Percentiles rank a stretch among this genome's conserved stretches.
Conservation (phyloP, 306 rosid species). For the Begonia masoniana region DNA sequence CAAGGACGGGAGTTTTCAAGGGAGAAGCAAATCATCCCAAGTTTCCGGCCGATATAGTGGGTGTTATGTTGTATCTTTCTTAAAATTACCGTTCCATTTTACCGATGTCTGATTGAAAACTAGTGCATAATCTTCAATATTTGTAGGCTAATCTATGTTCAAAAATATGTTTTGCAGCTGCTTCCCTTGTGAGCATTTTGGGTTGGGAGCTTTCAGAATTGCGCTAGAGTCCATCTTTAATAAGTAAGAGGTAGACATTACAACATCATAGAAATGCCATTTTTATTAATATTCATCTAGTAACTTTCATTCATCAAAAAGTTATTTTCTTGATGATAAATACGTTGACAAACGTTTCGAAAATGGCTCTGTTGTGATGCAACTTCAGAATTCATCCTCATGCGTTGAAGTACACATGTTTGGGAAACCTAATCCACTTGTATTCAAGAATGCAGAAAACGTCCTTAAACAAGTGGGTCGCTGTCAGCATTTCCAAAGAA, state of each 20-base stretch:
- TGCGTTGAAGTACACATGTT: conserved; percentile 52
- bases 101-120: background rate
- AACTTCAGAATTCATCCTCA: conserved; percentile 43
- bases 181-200: conserved; percentile 86
- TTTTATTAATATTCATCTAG: too few species aligned
- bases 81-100: background rate
- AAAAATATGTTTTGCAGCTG: conserved; percentile 27
- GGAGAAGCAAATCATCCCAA: conserved; percentile 61
- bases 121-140: background rate
- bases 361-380: background rate
- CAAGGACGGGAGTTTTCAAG: conserved; percentile 85
- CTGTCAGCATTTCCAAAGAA: conserved; percentile 30
- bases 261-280: background rate
- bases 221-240: conserved; percentile 83
- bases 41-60: conserved; percentile 27
- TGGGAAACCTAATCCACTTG: conserved; percentile 79
- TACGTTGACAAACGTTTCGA: too few species aligned
- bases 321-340: too few species aligned
- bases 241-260: conserved; percentile 32
- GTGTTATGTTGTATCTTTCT: background rate
- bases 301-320: too few species aligned
- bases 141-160: background rate
- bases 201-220: conserved; percentile 96
- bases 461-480: conserved; percentile 32
- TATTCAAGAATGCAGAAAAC: conserved; percentile 68